These are phyloP conservation scores for Termitomyces eurrhizus DNA, from an alignment of 768 basidiomycete species.

Conservation along the genomic window DNA sequence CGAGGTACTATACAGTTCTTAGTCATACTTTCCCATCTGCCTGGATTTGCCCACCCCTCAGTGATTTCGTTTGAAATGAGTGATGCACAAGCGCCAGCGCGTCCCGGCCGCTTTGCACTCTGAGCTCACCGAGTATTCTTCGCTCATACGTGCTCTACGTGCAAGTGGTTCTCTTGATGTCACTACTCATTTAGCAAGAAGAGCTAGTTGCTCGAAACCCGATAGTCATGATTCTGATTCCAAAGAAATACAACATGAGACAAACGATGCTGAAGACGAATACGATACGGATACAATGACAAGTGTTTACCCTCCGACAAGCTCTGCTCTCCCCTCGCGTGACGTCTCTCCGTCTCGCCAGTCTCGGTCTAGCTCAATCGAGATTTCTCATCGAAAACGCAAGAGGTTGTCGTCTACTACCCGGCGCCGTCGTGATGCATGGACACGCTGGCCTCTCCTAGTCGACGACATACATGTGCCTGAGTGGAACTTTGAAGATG, in stretches of 20 bases:
- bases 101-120: conserved; percentile 55
- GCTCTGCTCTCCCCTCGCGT: conserved; percentile 9
- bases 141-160: conserved; percentile 61
- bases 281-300: conserved; percentile 7
- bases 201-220: conserved; percentile 11
- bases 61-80: neutral
- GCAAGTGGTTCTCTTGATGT: conserved; percentile 57
- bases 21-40: conserved; percentile 29
- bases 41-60: neutral
- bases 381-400: conserved; percentile 16
- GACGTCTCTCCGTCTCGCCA: conserved; percentile 8
- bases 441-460: conserved; percentile 78
- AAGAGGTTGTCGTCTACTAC: conserved; percentile 15
- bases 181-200: conserved; percentile 42
- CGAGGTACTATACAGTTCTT: conserved; percentile 42
- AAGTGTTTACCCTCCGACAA: conserved; percentile 2
- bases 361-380: conserved; percentile 4
- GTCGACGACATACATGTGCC: conserved; percentile 57
- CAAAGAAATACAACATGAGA: neutral
- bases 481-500: conserved; percentile 70
- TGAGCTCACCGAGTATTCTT: conserved; percentile 66
- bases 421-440: conserved; percentile 39
- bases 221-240: conserved; percentile 17
- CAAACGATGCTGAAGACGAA: neutral
- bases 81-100: conserved; percentile 35